Conservation (phyloP, 768 basidiomycete species). For the Trametes cubensis region DNA sequence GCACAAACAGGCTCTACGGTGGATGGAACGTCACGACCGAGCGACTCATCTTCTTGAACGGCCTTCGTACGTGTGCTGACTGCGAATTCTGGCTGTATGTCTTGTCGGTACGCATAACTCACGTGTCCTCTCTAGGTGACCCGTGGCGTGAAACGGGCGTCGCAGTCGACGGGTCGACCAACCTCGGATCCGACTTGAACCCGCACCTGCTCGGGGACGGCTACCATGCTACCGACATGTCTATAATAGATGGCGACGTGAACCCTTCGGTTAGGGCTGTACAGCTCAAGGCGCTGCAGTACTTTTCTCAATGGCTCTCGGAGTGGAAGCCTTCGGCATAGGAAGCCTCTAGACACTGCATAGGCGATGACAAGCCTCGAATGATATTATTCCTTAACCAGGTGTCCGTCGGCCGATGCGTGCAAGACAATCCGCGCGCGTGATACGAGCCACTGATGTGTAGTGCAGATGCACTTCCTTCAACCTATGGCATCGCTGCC, state of each 20-base stretch:
- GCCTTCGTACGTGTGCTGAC: slow-evolving; percentile 52
- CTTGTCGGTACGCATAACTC: neutral
- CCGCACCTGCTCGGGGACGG: slow-evolving; percentile 62
- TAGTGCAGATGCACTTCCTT: too few species aligned
- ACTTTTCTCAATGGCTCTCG: slow-evolving; percentile 61
- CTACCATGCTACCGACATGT: slow-evolving; percentile 72
- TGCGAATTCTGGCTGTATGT: neutral
- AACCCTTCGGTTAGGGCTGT: slow-evolving; percentile 58
- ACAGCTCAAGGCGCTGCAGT: slow-evolving; percentile 52
- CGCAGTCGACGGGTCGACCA: slow-evolving; percentile 52
- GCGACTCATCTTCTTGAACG: slow-evolving; percentile 71
- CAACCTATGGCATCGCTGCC: too few species aligned
- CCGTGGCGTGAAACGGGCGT: slow-evolving; percentile 74
- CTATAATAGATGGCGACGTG: slow-evolving; percentile 40
- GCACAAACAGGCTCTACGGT: slow-evolving; percentile 53
- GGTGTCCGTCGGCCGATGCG: too few species aligned
- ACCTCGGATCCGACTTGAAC: slow-evolving; percentile 49
- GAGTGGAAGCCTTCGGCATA: slow-evolving; percentile 28
- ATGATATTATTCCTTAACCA: too few species aligned
- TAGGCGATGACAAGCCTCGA: too few species aligned
- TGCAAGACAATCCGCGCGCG: too few species aligned
- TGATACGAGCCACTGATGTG: too few species aligned
- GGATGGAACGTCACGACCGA: slow-evolving; percentile 66
- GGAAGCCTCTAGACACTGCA: too few species aligned
- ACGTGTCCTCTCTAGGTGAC: slow-evolving; percentile 48